Base-by-base conservation (phyloP, 2,329 filamentous ascomycete species). In the Sclerotinia borealis region DNA sequence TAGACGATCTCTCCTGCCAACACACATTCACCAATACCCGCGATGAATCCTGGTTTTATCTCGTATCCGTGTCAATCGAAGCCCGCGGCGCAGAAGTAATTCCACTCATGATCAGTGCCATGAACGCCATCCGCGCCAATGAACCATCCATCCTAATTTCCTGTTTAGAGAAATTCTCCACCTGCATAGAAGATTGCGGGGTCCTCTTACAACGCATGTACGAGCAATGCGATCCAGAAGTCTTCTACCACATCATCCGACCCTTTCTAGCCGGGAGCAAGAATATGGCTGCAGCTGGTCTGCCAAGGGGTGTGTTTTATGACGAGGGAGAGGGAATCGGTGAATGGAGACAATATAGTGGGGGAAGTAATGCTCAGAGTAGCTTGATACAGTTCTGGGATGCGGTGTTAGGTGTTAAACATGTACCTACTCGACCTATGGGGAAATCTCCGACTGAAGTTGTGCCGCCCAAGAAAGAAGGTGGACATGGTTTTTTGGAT, bases 341-440 rank as follows among this genome's bases (percentile, higher is more conserved):
- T 0, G 78, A 83, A 41, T 96, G 92, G 81, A 81, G 87, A 22
- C 87, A 93, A 69, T 89, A 90, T 64, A 85, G 90, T n/a, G 93
- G 93, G 22, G 93, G 93, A 5, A 96, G 91, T 75, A 97, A 97
- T 72, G 93, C 93, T 0, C 93, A 98, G 76, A 93, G 90, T 75
- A 96, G 91, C 0, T 80, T 96, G 48, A 92, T 98, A 64, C 92
- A 97, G 72, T 95, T 96, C 78, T 92, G 96, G 75, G 93, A 98
- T 73, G 83, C 96, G 17, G 85, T 92, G 0, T 82, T 98, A 0
- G 91, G 92, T 2, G 83, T 98, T 17, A 88, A 96, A 71, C 93
- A 98, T 77, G 72, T 72, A 1, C 76, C 77, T 2, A 76, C 76
- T 8, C 10, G 50, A 19, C 15, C 43, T 27, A 49, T 27, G 56